Evolutionary conservation across 768 basidiomycete genomes (phyloP).

Genomic region (Epithele typhae): DNA sequence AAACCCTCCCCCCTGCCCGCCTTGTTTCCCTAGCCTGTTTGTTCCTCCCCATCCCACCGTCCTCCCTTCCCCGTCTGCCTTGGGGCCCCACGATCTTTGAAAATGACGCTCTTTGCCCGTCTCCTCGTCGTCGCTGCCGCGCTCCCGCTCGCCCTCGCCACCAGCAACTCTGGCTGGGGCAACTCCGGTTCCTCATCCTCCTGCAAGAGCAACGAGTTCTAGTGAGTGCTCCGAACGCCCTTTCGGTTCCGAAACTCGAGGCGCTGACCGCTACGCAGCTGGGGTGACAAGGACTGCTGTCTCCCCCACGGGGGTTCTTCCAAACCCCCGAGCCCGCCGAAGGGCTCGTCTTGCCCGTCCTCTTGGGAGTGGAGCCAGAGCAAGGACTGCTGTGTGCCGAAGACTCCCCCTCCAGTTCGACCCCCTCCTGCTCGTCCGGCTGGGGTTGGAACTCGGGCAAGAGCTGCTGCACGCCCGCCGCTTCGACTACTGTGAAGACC

Average conservation of each 20-base stretch:
- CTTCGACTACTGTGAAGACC: conserved; percentile 23
- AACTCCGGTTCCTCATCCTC: conserved; percentile 22
- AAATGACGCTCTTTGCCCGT: conserved; percentile 33
- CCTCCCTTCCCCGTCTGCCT: conserved; percentile 21
- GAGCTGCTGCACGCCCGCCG: conserved; percentile 26
- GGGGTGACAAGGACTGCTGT: conserved; percentile 34
- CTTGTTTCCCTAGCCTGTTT: conserved; percentile 12
- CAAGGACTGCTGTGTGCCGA: conserved; percentile 52
- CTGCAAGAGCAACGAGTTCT: conserved; percentile 27
- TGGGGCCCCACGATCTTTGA: conserved; percentile 25
- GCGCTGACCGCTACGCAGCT: conserved; percentile 24
- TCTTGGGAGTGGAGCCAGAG: conserved; percentile 45
- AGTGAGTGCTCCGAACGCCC: conserved; percentile 5
- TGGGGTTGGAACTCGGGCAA: conserved; percentile 41
- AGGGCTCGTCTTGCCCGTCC: conserved; percentile 41
- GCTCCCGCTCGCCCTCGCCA: conserved; percentile 29
- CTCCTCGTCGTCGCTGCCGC: conserved; percentile 32
- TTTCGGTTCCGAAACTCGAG: background rate
- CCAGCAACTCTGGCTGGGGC: conserved; percentile 3
- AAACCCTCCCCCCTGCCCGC: background rate
- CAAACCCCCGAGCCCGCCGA: conserved; percentile 41
- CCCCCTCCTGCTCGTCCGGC: conserved; percentile 35
- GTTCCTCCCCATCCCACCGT: conserved; percentile 22
- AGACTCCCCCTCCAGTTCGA: conserved; percentile 38
- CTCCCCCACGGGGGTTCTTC: conserved; percentile 41